phyloP scores from a whole-genome alignment of 2,329 filamentous ascomycete genomes.

The Cephalotrichum gorgonifer region DNA sequence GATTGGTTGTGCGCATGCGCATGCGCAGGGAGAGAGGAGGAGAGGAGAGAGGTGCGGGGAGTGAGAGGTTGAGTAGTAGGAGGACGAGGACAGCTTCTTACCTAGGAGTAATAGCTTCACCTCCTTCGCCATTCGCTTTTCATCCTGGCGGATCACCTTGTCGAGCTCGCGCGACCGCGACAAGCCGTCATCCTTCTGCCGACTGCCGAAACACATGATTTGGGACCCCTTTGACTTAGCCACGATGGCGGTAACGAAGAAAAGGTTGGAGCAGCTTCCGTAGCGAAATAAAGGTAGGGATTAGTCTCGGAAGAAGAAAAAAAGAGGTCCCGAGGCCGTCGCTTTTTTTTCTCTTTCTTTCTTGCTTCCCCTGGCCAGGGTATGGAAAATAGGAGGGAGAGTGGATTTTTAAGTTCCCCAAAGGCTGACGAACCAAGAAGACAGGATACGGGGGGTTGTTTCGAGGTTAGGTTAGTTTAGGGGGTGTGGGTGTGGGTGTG shows the following conservation, averaged over 20 bases:
- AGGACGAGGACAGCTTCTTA: too few relatives aligned
- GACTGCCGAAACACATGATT: conserved; percentile 54
- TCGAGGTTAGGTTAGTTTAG: too few relatives aligned
- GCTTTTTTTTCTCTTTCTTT: background rate
- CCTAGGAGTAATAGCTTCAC: conserved; percentile 91
- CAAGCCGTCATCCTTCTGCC: conserved; percentile 36
- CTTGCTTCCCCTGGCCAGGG: background rate
- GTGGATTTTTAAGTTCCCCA: background rate
- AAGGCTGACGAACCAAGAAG: background rate
- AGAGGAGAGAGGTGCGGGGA: too few relatives aligned
- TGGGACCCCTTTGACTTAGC: background rate
- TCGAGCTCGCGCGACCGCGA: conserved; percentile 70
- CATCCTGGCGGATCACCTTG: conserved; percentile 72
- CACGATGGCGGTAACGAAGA: background rate
- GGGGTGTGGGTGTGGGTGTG: background rate
- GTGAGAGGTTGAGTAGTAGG: too few relatives aligned
- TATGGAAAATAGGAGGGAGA: background rate
- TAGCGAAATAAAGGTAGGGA: too few relatives aligned
- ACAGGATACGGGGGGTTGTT: background rate
- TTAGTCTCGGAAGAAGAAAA: background rate
- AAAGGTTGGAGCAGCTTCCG: too few relatives aligned
- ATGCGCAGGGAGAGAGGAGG: background rate
- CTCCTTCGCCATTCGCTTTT: conserved; percentile 75
- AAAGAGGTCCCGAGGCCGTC: background rate
- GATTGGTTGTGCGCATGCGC: background rate